Percentiles rank a stretch among this genome's conserved stretches.
Conservation (phyloP, 2,329 filamentous ascomycete species). For the Geosmithia morbida region DNA sequence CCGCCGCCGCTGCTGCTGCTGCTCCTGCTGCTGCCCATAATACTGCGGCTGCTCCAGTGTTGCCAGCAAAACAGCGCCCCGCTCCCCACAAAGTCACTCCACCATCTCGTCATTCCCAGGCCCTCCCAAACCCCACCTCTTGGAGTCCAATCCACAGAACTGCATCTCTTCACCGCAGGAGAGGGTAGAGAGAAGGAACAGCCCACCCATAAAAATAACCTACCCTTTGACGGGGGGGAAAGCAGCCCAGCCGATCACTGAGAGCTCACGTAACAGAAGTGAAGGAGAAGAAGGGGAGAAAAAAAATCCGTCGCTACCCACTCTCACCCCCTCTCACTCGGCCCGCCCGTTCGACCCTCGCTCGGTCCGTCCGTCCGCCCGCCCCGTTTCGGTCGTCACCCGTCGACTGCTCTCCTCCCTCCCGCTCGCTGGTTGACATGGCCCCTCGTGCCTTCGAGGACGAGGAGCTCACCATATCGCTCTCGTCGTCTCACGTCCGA, state of each 20-base stretch:
- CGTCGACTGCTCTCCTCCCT: not conserved
- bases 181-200: not conserved
- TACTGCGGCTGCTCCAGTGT: too few relatives aligned
- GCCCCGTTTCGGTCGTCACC: not conserved
- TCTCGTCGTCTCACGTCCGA: slow-evolving; percentile 50
- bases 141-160: not conserved
- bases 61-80: not conserved
- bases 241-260: not conserved
- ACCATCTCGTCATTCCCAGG: not conserved
- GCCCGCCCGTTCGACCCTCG: not conserved
- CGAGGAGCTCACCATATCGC: slow-evolving; percentile 69
- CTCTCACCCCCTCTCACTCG: not conserved
- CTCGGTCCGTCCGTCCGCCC: not conserved
- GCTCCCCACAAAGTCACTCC: not conserved
- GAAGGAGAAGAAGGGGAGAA: not conserved
- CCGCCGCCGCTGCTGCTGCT: too few relatives aligned
- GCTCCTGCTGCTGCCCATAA: too few relatives aligned
- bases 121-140: not conserved
- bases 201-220: not conserved
- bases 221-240: not conserved
- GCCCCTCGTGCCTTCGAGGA: slow-evolving; percentile 52
- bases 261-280: not conserved
- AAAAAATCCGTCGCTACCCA: not conserved
- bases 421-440: slow-evolving; percentile 18
- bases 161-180: not conserved